These are phyloP conservation scores for Quercus tomentella DNA, from an alignment of 331 rosid genomes.

Conservation along the genomic window DNA sequence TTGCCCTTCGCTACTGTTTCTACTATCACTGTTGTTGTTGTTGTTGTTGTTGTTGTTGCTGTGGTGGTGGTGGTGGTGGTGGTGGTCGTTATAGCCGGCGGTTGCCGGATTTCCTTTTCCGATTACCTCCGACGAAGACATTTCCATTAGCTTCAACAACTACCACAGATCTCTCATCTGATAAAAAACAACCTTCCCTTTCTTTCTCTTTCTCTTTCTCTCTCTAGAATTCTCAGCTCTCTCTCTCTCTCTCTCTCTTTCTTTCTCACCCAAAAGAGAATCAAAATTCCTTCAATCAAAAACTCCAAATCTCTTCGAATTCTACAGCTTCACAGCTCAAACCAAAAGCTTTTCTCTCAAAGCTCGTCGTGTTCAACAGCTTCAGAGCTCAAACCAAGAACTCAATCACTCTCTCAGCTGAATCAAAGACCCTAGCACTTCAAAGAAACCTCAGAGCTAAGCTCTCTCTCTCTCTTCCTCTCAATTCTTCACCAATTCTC, in stretches of 20 bases:
- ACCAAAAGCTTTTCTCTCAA: not conserved
- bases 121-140: conserved; percentile 73
- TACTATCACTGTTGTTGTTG: conserved; percentile 17
- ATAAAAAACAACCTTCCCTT: not conserved
- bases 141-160: conserved; percentile 23
- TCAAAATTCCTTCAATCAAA: not conserved
- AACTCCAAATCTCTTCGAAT: not conserved
- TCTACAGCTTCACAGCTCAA: not conserved
- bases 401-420: no score
- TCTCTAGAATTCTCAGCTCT: no score
- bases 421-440: no score
- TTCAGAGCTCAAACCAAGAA: not conserved
- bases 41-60: no score
- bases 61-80: not conserved
- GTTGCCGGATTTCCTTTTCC: conserved; percentile 56
- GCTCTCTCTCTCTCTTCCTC: not conserved
- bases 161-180: conserved; percentile 68
- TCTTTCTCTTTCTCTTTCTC: no score
- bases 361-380: not conserved
- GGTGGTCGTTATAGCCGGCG: conserved; percentile 37
- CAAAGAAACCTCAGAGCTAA: not conserved
- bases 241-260: no score
- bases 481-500: not conserved
- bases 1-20: conserved; percentile 37
- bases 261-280: not conserved